These are phyloP conservation scores for Santalum album DNA, from an alignment of 164 flowering plant genomes.

Conservation along the genomic window DNA sequence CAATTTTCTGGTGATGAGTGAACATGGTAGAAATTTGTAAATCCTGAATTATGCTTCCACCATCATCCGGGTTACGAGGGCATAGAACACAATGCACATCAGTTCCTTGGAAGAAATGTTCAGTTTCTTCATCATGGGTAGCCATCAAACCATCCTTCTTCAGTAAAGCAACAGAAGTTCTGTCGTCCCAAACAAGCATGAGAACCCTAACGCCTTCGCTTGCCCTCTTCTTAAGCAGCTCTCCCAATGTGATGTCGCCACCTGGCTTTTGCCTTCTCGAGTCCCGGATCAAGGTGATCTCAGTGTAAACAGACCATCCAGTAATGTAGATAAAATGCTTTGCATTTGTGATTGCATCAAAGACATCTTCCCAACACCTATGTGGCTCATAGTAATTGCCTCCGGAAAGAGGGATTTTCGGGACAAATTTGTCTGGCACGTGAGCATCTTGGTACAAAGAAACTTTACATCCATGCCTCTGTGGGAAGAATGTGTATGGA, in stretches of 20 bases:
- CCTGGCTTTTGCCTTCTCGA: constrained; percentile 57
- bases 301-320: constrained; percentile 78
- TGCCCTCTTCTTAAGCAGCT: constrained; percentile 56
- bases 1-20: constrained; percentile 61
- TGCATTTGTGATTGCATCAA: constrained; percentile 71
- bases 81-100: constrained; percentile 63
- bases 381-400: constrained; percentile 55
- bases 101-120: constrained; percentile 30
- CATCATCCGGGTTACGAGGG: constrained; percentile 58
- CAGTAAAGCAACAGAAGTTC: constrained; percentile 47
- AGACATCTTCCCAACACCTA: constrained; percentile 75
- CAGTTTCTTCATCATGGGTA: constrained; percentile 72
- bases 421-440: constrained; percentile 57
- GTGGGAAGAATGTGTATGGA: constrained; percentile 61
- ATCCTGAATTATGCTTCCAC: constrained; percentile 53
- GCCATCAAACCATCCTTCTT: constrained; percentile 73
- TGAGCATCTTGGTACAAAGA: constrained; percentile 81
- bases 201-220: constrained; percentile 59
- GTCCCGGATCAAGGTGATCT: constrained; percentile 52
- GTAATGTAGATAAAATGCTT: constrained; percentile 71
- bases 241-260: constrained; percentile 45
- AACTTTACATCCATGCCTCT: constrained; percentile 60
- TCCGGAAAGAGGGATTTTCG: constrained; percentile 60
- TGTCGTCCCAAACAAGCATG: constrained; percentile 70
- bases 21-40: constrained; percentile 51